Evolutionary conservation across 1,284 basidiomycete genomes (phyloP).

Genomic region (Fomitopsis betulina): DNA sequence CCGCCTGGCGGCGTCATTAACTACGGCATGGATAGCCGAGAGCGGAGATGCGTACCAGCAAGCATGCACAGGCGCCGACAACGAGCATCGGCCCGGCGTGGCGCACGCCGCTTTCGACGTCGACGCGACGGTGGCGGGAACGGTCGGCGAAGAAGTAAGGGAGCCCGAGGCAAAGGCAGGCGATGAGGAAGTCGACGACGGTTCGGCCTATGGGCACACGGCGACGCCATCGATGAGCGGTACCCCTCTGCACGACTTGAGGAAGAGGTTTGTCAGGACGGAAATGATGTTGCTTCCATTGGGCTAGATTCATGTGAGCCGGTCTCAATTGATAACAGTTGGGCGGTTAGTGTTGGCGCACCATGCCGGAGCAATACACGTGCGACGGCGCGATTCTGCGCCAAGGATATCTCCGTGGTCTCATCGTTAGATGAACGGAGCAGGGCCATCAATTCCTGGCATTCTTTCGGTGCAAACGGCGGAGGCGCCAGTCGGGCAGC

Average conservation of each 20-base stretch:
- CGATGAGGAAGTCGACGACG: conserved; percentile 52
- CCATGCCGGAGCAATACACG: conserved; percentile 64
- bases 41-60: conserved; percentile 48
- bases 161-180: conserved; percentile 64
- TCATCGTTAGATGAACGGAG: conserved; percentile 46
- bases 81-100: conserved; percentile 54
- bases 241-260: conserved; percentile 36
- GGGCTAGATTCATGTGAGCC: conserved; percentile 33
- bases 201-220: conserved; percentile 43
- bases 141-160: conserved; percentile 66
- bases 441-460: conserved; percentile 62
- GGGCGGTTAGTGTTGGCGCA: conserved; percentile 28
- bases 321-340: not conserved
- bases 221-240: conserved; percentile 20
- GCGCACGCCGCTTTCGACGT: conserved; percentile 54
- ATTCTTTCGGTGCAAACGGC: conserved; percentile 70
- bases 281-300: conserved; percentile 71
- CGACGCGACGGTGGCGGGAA: conserved; percentile 40
- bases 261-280: conserved; percentile 59
- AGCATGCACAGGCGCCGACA: conserved; percentile 57
- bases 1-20: conserved; percentile 43
- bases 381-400: conserved; percentile 64
- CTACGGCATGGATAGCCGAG: not conserved
- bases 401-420: conserved; percentile 32
- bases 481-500: conserved; percentile 48